phyloP scores from a whole-genome alignment of 2,329 filamentous ascomycete genomes.

The Pochonia chlamydosporia region DNA sequence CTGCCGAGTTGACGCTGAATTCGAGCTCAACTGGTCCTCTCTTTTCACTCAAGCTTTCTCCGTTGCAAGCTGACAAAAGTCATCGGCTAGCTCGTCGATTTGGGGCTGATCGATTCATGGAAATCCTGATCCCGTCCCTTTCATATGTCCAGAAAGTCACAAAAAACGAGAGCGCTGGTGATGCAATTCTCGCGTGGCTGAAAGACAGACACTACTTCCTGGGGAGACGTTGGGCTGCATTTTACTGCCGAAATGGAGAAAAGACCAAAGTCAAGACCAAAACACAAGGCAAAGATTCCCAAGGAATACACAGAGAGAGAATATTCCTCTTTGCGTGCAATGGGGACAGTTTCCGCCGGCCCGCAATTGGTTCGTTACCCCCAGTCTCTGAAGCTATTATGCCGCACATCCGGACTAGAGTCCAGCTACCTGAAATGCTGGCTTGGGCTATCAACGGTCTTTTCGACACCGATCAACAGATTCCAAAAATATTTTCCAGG shows the following conservation, averaged over 20 bases:
- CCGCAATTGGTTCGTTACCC: slow-evolving; percentile 11
- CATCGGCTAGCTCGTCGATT: slow-evolving; percentile 50
- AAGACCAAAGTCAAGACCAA: slow-evolving; percentile 20
- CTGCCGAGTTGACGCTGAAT: slow-evolving; percentile 35
- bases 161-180: slow-evolving; percentile 23
- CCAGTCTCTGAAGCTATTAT: slow-evolving; percentile 17
- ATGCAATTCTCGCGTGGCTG: slow-evolving; percentile 26
- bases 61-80: slow-evolving; percentile 40
- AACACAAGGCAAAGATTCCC: slow-evolving; percentile 26
- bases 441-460: slow-evolving; percentile 46
- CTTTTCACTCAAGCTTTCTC: slow-evolving; percentile 41
- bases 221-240: slow-evolving; percentile 42
- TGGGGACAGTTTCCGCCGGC: slow-evolving; percentile 34
- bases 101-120: slow-evolving; percentile 53
- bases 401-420: slow-evolving; percentile 20
- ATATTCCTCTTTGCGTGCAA: slow-evolving; percentile 51
- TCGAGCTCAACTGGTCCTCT: slow-evolving; percentile 28
- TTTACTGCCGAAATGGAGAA: slow-evolving; percentile 26
- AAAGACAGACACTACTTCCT: slow-evolving; percentile 33
- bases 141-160: slow-evolving; percentile 20
- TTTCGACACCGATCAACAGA: slow-evolving; percentile 38
- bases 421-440: slow-evolving; percentile 37
- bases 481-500: slow-evolving; percentile 53
- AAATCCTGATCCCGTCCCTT: slow-evolving; percentile 45
- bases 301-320: slow-evolving; percentile 21